Base-by-base conservation (phyloP, 2,329 filamentous ascomycete genomes). In the Paraphoma chrysanthemicola region DNA sequence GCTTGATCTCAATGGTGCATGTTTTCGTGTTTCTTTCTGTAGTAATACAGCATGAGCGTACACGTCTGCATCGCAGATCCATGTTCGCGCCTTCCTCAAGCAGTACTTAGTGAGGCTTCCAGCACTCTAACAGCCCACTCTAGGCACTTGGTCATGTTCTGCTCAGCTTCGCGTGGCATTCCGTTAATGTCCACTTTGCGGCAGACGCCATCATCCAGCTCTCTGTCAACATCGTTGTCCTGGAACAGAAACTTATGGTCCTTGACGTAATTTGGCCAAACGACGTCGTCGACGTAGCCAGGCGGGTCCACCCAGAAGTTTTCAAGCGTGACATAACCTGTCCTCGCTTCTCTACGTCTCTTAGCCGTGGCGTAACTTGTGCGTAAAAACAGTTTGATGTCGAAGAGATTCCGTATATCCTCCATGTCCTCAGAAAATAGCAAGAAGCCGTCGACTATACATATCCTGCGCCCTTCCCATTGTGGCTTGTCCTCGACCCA, bases 231-330 rank as follows among this genome's bases (percentile, higher is more conserved):
- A 71, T 93, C 80, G 0, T 86, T 89, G 7, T 80, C 78, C 62
- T 88, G 77, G 71, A 97, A 95, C 74, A 99, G 80, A 83, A 91
- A 96, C 18, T 81, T 81, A 78, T 98, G 93, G 67, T 92, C 87
- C 51, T 85, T 82, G 3, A 90, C 91, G 76, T 97, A 98, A 68
- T 96, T 94, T 3, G 94, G 94, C 95, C 95, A 99, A 4, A 99
- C 95, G 52, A 99, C 85, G 73, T 90, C 86, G 74, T 98, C 93
- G 38, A 98, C 93, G 74, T 98, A 99, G 0, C 92, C 93, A 0
- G 92, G 92, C 0, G 95, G 95, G 76, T 99, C 95, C 54, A 88
- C 85, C 95, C 95, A 99, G 79, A 97, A 99, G 29, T 93, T 94
- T 70, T 97, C 83, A 38, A 79, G 72, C 44, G 91, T 94, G 30